These are phyloP conservation scores for Zea mays DNA, from an alignment of 176 grass and related monocot species.

Conservation along the genomic window DNA sequence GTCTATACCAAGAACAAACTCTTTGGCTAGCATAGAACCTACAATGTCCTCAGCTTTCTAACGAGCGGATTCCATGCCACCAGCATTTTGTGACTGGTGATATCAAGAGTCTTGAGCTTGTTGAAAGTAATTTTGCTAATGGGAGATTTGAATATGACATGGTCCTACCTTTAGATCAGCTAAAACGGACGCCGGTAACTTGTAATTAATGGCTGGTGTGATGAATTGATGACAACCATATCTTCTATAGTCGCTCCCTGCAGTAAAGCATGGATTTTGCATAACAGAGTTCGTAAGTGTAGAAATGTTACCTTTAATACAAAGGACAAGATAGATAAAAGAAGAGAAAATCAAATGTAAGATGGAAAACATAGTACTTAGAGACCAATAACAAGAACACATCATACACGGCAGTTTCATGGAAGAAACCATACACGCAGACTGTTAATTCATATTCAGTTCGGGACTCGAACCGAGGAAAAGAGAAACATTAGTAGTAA, in stretches of 20 bases:
- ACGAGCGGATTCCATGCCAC: slow-evolving; percentile 57
- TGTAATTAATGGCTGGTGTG: slow-evolving; percentile 57
- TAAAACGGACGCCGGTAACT: slow-evolving; percentile 52
- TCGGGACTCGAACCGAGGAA: neutral
- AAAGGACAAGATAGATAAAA: neutral
- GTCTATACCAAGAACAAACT: slow-evolving; percentile 75
- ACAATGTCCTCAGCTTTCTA: slow-evolving; percentile 67
- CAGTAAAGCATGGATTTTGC: neutral
- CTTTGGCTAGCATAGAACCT: slow-evolving; percentile 69
- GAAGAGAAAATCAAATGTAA: neutral
- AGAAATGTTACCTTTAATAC: neutral
- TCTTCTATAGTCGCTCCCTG: slow-evolving; percentile 88
- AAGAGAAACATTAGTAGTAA: neutral
- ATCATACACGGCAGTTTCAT: neutral
- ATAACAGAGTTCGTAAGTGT: neutral
- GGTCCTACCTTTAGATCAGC: slow-evolving; percentile 47
- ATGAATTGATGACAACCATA: slow-evolving; percentile 61
- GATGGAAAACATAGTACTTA: neutral
- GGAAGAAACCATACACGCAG: neutral
- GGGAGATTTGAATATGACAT: slow-evolving; percentile 18
- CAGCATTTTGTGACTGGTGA: slow-evolving; percentile 44
- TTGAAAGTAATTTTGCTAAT: neutral
- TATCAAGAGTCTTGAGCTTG: neutral
- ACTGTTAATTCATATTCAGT: neutral
- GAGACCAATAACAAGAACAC: neutral